These are phyloP conservation scores for Schrenkiella parvula DNA, from an alignment of 345 rosid species.

Conservation along the genomic window DNA sequence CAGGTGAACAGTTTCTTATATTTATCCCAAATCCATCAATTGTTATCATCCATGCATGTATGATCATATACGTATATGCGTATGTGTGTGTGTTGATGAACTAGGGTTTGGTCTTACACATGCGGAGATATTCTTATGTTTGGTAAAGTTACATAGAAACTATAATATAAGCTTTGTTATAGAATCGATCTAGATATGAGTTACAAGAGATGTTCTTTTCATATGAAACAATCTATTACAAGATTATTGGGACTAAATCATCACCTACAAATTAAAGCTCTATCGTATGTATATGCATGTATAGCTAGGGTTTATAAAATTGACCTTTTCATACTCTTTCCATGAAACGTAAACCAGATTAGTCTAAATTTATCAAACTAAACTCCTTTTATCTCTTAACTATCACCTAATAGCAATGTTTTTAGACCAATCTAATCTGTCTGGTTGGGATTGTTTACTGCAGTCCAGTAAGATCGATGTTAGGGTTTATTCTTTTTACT, in stretches of 20 bases:
- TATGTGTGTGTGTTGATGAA: not conserved
- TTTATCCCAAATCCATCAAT: not conserved
- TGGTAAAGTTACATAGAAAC: not conserved
- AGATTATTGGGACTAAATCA: not conserved
- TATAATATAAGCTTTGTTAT: not conserved
- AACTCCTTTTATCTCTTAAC: not conserved
- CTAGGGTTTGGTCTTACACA: not conserved
- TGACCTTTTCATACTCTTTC: not conserved
- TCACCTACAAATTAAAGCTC: not conserved
- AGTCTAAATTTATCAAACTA: not conserved
- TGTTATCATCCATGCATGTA: not conserved
- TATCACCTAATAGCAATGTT: not conserved
- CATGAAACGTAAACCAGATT: not conserved
- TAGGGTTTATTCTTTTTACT: not conserved
- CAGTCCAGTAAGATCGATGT: not conserved
- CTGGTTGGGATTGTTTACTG: not conserved
- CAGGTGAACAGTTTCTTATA: constrained; percentile 39
- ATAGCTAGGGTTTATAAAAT: not conserved
- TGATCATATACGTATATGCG: not conserved
- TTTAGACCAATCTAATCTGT: not conserved
- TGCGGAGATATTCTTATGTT: not conserved
- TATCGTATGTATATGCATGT: too few species aligned
- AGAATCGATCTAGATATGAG: not conserved
- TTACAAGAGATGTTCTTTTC: not conserved
- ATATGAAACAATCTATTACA: not conserved